These are phyloP conservation scores for Fusarium nurragi DNA, from an alignment of 2,329 filamentous ascomycete genomes.

Conservation along the genomic window DNA sequence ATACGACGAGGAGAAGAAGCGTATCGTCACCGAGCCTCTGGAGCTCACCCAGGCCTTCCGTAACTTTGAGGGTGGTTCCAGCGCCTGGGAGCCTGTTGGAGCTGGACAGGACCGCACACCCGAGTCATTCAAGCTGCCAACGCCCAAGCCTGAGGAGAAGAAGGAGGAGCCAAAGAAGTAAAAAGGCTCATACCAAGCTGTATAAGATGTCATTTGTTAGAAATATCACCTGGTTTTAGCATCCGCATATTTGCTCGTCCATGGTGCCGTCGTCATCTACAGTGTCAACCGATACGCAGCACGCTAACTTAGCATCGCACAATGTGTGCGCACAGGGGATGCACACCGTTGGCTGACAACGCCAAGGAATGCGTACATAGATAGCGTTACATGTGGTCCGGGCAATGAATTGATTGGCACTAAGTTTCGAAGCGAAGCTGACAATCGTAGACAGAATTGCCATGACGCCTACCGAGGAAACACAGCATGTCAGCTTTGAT, in stretches of 20 bases:
- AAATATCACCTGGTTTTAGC: constrained; percentile 45
- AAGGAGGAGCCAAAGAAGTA: constrained; percentile 94
- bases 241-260: constrained; percentile 18
- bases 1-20: constrained; percentile 99
- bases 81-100: constrained; percentile 73
- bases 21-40: constrained; percentile 96
- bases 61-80: constrained; percentile 92
- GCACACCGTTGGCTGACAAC: constrained; percentile 24
- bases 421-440: constrained; percentile 37
- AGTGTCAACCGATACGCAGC: constrained; percentile 19
- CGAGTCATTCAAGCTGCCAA: constrained; percentile 91
- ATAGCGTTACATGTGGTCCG: constrained; percentile 33
- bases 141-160: constrained; percentile 92
- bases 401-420: constrained; percentile 38
- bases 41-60: constrained; percentile 98
- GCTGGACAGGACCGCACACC: constrained; percentile 81
- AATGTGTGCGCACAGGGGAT: constrained; percentile 12
- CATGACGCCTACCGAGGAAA: constrained; percentile 13
- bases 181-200: constrained; percentile 44
- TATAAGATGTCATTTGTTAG: constrained; percentile 49
- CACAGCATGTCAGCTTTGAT: constrained; percentile 37
- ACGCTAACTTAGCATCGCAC: constrained; percentile 11
- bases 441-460: constrained; percentile 35
- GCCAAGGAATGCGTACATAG: constrained; percentile 24
- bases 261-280: constrained; percentile 13